Conservation (phyloP, 768 basidiomycete genomes). For the Xerocomellus chrysenteron region DNA sequence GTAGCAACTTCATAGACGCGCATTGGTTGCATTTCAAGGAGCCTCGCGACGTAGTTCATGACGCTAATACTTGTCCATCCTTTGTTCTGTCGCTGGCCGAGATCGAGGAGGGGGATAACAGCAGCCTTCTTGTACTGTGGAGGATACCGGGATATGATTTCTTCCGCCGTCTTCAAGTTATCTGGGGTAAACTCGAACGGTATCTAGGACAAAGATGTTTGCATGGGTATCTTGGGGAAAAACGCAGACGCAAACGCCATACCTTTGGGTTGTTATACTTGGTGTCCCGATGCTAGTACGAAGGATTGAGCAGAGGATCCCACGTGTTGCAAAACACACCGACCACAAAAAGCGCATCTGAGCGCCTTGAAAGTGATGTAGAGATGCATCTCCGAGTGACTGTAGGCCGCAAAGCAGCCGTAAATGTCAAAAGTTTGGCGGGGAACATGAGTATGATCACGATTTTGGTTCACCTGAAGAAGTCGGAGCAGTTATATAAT, state of each 20-base stretch:
- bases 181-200: slow-evolving; percentile 81
- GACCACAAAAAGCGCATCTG: slow-evolving; percentile 88
- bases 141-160: slow-evolving; percentile 92
- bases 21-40: slow-evolving; percentile 95
- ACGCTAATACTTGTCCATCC: slow-evolving; percentile 98
- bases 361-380: slow-evolving; percentile 48
- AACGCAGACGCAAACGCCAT: slow-evolving; percentile 9
- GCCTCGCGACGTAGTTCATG: slow-evolving; percentile 96
- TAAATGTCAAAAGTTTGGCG: slow-evolving; percentile 10
- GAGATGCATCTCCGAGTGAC: slow-evolving; percentile 31
- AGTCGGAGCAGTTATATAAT: not conserved
- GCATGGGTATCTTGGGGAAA: not conserved
- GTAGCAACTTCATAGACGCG: slow-evolving; percentile 99
- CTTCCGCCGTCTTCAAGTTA: slow-evolving; percentile 82
- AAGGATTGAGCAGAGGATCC: slow-evolving; percentile 14
- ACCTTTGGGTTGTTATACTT: slow-evolving; percentile 92
- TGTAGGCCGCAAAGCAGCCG: slow-evolving; percentile 17
- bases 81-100: slow-evolving; percentile 96
- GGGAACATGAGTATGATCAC: slow-evolving; percentile 22
- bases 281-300: slow-evolving; percentile 85
- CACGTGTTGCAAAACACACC: slow-evolving; percentile 32
- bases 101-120: slow-evolving; percentile 92
- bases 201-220: slow-evolving; percentile 52
- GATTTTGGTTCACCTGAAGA: not conserved
- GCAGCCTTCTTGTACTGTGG: slow-evolving; percentile 99